A percentile compares a stretch with the other conserved stretches of the same genome.
phyloP scores from a whole-genome alignment of 2,329 filamentous ascomycete species.

The Akanthomyces lecanii region DNA sequence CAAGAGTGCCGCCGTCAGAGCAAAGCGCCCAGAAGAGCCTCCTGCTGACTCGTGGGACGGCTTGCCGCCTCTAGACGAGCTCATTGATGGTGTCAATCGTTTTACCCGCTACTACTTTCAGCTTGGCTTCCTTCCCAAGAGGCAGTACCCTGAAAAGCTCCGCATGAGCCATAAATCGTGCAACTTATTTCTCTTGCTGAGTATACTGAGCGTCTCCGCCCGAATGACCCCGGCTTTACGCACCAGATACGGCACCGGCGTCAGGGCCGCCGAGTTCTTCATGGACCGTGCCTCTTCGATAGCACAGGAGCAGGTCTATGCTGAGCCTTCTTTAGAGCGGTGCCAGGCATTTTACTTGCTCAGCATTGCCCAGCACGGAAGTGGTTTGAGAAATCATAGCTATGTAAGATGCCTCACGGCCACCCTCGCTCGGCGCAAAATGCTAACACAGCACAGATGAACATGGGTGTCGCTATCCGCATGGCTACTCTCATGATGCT shows the following conservation, averaged over 20 bases:
- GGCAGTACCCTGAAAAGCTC: conserved; percentile 45
- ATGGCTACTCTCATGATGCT: conserved; percentile 53
- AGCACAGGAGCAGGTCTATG: conserved; percentile 48
- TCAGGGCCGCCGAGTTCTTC: conserved; percentile 50
- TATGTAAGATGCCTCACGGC: conserved; percentile 38
- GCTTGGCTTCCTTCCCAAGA: conserved; percentile 55
- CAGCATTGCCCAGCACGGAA: conserved; percentile 56
- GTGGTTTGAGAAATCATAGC: conserved; percentile 49
- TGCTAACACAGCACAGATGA: conserved; percentile 37
- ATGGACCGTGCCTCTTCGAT: conserved; percentile 47
- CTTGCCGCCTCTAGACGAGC: conserved; percentile 45
- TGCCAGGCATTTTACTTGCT: conserved; percentile 57
- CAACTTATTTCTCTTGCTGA: conserved; percentile 51
- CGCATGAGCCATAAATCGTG: conserved; percentile 43
- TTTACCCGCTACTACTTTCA: conserved; percentile 56
- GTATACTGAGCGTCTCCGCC: conserved; percentile 54
- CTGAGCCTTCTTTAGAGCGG: conserved; percentile 48
- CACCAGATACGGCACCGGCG: conserved; percentile 45
- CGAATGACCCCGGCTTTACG: conserved; percentile 48
- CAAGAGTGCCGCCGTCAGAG: conserved; percentile 37
- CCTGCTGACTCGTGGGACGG: conserved; percentile 43
- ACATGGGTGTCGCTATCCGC: conserved; percentile 52
- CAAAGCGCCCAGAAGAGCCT: conserved; percentile 21
- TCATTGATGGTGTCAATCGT: conserved; percentile 49
- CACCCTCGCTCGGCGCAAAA: neutral